Conservation (phyloP, 495 filamentous ascomycete genomes). For the Tuber melanosporum region DNA sequence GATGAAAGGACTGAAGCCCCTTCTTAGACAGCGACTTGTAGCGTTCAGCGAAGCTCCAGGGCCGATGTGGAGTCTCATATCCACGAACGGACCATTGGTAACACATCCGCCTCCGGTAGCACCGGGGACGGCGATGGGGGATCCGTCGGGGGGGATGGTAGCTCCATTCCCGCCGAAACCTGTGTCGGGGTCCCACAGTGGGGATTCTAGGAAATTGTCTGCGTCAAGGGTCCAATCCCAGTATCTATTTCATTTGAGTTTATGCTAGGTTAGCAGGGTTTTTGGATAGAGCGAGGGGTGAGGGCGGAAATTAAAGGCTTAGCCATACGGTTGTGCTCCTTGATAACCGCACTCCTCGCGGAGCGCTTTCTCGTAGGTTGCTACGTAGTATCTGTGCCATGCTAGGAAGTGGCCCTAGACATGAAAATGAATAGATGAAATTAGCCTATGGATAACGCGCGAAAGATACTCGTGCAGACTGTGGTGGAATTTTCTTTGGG, state of each 20-base stretch:
- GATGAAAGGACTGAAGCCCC: slow-evolving; percentile 55
- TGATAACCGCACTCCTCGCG: slow-evolving; percentile 65
- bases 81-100: slow-evolving; percentile 42
- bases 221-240: slow-evolving; percentile 60
- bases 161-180: slow-evolving; percentile 59
- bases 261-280: slow-evolving; percentile 39
- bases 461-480: neutral
- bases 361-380: slow-evolving; percentile 60
- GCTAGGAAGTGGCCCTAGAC: slow-evolving; percentile 56
- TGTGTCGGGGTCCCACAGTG: slow-evolving; percentile 59
- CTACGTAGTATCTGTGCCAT: slow-evolving; percentile 66
- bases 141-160: slow-evolving; percentile 36
- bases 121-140: slow-evolving; percentile 21
- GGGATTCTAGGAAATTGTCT: slow-evolving; percentile 49
- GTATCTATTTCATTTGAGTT: slow-evolving; percentile 45
- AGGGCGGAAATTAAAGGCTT: neutral
- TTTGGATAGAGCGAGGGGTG: slow-evolving; percentile 6
- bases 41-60: slow-evolving; percentile 29
- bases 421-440: slow-evolving; percentile 49
- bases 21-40: slow-evolving; percentile 54
- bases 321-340: slow-evolving; percentile 49
- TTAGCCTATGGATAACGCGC: slow-evolving; percentile 45
- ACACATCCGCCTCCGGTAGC: slow-evolving; percentile 59
- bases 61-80: slow-evolving; percentile 43
- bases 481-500: neutral